A percentile compares a stretch with the other conserved stretches of the same genome.
Conservation (phyloP, 495 filamentous ascomycete species). For the Hypomontagnella monticulosa region DNA sequence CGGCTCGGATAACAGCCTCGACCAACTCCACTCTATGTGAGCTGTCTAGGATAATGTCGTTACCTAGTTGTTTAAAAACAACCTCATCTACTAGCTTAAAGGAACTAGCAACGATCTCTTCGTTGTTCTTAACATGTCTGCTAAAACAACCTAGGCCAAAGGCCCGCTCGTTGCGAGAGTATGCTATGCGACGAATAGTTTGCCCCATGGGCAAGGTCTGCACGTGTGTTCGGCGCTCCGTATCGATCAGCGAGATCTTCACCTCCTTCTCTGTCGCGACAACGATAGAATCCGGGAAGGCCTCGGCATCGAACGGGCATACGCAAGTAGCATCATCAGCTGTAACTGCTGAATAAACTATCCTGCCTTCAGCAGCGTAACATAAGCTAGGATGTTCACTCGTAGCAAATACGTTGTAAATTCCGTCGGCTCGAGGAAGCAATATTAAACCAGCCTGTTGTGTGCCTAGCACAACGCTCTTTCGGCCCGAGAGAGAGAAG, state of each 20-base stretch:
- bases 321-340: constrained; percentile 83
- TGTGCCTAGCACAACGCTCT: constrained; percentile 85
- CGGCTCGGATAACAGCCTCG: constrained; percentile 82
- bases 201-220: constrained; percentile 79
- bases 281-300: constrained; percentile 81
- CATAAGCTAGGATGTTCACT: constrained; percentile 95
- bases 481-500: constrained; percentile 72
- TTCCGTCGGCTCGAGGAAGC: constrained; percentile 68
- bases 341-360: constrained; percentile 95
- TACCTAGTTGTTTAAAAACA: constrained; percentile 57
- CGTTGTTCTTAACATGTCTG: constrained; percentile 59
- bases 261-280: constrained; percentile 80
- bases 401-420: constrained; percentile 89
- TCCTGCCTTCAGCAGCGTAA: constrained; percentile 84
- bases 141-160: constrained; percentile 90
- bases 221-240: constrained; percentile 85
- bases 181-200: constrained; percentile 86
- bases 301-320: constrained; percentile 81
- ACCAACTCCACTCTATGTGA: constrained; percentile 77
- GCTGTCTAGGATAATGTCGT: constrained; percentile 53
- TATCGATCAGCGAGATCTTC: constrained; percentile 84
- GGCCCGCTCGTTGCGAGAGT: constrained; percentile 78
- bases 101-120: constrained; percentile 59
- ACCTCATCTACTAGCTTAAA: constrained; percentile 65
- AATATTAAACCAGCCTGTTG: constrained; percentile 82